phyloP scores from a whole-genome alignment of 2,329 filamentous ascomycete genomes.

The Xylaria hypoxylon region DNA sequence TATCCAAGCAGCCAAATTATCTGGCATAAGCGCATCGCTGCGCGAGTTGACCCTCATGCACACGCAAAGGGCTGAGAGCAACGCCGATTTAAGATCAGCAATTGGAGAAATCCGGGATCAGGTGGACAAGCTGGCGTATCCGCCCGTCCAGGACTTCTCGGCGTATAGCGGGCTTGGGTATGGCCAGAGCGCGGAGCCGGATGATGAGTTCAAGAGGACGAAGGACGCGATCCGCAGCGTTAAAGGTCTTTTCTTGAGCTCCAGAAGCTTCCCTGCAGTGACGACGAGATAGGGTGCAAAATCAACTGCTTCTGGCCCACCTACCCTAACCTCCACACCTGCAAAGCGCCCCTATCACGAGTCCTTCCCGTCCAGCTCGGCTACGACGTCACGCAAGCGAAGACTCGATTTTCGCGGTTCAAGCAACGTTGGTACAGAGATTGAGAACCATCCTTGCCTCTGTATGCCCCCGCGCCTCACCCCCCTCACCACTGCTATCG shows the following conservation, averaged over 20 bases:
- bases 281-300: slow-evolving; percentile 46
- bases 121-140: slow-evolving; percentile 70
- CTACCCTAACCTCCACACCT: neutral
- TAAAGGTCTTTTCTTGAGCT: slow-evolving; percentile 81
- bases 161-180: slow-evolving; percentile 54
- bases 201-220: slow-evolving; percentile 78
- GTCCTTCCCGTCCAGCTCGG: no score
- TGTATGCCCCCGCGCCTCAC: neutral
- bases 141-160: slow-evolving; percentile 54
- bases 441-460: neutral
- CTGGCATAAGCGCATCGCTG: slow-evolving; percentile 57
- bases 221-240: slow-evolving; percentile 82
- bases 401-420: neutral
- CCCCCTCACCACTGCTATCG: neutral
- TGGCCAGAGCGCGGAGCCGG: slow-evolving; percentile 62
- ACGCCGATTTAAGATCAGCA: slow-evolving; percentile 63
- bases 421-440: neutral
- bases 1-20: slow-evolving; percentile 58
- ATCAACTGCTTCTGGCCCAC: slow-evolving; percentile 21
- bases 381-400: neutral
- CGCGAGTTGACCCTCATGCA: slow-evolving; percentile 59
- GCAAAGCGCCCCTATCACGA: neutral
- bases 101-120: slow-evolving; percentile 73
- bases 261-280: slow-evolving; percentile 75
- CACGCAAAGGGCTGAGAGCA: slow-evolving; percentile 59